Conservation (phyloP, 805 yeast genomes). For the Metschnikowia kofuensis region DNA sequence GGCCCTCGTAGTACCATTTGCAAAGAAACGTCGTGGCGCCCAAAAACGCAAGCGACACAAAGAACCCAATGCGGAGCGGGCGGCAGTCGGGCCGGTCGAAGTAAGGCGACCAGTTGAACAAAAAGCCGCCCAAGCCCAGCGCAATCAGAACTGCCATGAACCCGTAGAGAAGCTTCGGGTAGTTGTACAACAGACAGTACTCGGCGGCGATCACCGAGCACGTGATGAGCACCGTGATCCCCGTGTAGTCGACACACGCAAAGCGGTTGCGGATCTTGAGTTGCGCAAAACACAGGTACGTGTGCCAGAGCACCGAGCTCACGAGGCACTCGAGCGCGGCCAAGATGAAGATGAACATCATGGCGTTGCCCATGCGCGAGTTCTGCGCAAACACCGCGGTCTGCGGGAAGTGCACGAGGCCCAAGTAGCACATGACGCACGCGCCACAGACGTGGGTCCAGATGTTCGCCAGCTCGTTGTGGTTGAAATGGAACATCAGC, state of each 20-base stretch:
- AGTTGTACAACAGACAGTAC: conserved; percentile 68
- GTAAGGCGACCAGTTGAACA: conserved; percentile 86
- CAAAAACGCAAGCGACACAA: conserved; percentile 69
- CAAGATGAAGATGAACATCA: conserved; percentile 60
- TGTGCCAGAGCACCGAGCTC: conserved; percentile 88
- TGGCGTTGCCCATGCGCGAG: conserved; percentile 44
- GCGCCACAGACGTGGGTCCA: conserved; percentile 90
- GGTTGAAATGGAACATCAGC: conserved; percentile 58
- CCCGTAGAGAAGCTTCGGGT: conserved; percentile 44
- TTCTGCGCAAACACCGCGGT: conserved; percentile 46
- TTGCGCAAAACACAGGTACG: conserved; percentile 75
- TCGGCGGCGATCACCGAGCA: conserved; percentile 87
- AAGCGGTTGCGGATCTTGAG: conserved; percentile 62
- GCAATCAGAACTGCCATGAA: conserved; percentile 60
- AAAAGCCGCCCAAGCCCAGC: conserved; percentile 70
- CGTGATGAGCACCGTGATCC: conserved; percentile 85
- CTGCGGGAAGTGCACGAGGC: conserved; percentile 60
- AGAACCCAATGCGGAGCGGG: conserved; percentile 74
- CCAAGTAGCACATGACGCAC: conserved; percentile 51
- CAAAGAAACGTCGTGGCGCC: conserved; percentile 68
- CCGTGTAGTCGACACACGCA: conserved; percentile 94
- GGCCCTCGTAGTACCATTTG: conserved; percentile 54
- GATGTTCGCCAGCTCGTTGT: conserved; percentile 88
- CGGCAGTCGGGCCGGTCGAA: conserved; percentile 88
- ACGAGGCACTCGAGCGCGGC: conserved; percentile 76